A percentile compares a stretch with the other conserved stretches of the same genome.
Evolutionary conservation across 2,329 filamentous ascomycete genomes (phyloP).

Genomic region (Calcarisporium arbuscula): DNA sequence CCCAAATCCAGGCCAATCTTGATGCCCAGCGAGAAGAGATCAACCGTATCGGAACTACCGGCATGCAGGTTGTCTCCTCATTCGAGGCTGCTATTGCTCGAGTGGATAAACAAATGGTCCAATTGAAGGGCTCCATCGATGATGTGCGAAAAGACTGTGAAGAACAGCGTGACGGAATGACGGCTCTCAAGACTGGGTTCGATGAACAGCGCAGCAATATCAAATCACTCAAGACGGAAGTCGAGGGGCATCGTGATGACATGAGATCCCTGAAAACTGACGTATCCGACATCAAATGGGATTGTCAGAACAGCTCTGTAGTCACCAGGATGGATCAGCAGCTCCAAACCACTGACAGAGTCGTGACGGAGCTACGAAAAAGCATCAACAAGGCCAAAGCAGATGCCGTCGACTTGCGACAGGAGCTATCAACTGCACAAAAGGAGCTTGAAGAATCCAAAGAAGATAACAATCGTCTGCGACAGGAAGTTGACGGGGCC

Average conservation of each 20-base stretch:
- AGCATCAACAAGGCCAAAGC: conserved; percentile 11
- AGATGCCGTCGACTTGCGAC: conserved; percentile 12
- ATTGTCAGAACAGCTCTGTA: conserved; percentile 9
- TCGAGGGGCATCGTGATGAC: conserved; percentile 18
- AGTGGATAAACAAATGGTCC: conserved; percentile 27
- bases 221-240: conserved; percentile 18
- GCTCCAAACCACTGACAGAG: conserved; percentile 14
- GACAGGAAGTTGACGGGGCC: conserved; percentile 14
- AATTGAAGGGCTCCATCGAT: conserved; percentile 22
- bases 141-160: conserved; percentile 17
- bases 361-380: conserved; percentile 15
- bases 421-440: conserved; percentile 16
- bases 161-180: conserved; percentile 18
- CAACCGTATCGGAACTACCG: conserved; percentile 28
- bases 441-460: conserved; percentile 16
- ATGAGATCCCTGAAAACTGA: conserved; percentile 20
- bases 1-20: conserved; percentile 26
- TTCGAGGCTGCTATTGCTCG: conserved; percentile 27
- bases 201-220: conserved; percentile 18
- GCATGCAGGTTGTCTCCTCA: conserved; percentile 28
- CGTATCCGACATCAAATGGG: conserved; percentile 13
- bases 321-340: conserved; percentile 16
- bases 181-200: conserved; percentile 15
- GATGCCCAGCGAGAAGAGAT: conserved; percentile 27
- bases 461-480: conserved; percentile 17